phyloP scores from a whole-genome alignment of 1,284 basidiomycete species.

The Agroathelia rolfsii region DNA sequence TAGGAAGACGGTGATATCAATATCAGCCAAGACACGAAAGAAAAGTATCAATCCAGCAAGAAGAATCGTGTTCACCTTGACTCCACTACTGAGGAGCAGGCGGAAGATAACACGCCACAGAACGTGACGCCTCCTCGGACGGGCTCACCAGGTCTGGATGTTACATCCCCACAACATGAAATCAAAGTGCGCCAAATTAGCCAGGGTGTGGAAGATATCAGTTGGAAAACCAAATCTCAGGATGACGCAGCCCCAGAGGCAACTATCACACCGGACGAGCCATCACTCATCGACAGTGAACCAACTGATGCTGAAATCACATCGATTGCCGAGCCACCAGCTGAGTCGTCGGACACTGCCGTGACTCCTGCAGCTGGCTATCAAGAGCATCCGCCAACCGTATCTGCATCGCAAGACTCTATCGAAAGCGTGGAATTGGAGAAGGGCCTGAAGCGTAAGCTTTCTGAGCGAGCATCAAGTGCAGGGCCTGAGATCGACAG shows the following conservation, averaged over 20 bases:
- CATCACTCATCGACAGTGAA: constrained; percentile 1
- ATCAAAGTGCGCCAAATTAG: constrained; percentile 67
- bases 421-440: constrained; percentile 37
- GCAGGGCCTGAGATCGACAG: constrained; percentile 19
- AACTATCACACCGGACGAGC: constrained; percentile 5
- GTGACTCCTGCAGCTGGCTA: too few relatives aligned
- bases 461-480: constrained; percentile 33
- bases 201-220: constrained; percentile 65
- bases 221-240: constrained; percentile 45
- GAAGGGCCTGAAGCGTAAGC: constrained; percentile 58
- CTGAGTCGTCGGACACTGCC: too few relatives aligned
- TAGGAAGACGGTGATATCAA: constrained; percentile 9
- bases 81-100: constrained; percentile 51
- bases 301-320: constrained; percentile 2
- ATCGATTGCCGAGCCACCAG: too few relatives aligned
- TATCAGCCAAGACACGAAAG: too few relatives aligned
- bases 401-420: too few relatives aligned
- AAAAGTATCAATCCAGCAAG: constrained; percentile 59
- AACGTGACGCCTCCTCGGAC: constrained; percentile 35
- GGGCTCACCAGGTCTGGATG: constrained; percentile 32
- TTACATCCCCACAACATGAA: constrained; percentile 65
- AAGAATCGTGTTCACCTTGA: constrained; percentile 60
- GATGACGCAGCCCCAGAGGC: constrained; percentile 8
- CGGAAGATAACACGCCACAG: constrained; percentile 25
- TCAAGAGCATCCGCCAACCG: too few relatives aligned